Percentiles rank a stretch among this genome's conserved stretches.
Evolutionary conservation across 768 basidiomycete genomes (phyloP).

Genomic region (Naematelia encephala): DNA sequence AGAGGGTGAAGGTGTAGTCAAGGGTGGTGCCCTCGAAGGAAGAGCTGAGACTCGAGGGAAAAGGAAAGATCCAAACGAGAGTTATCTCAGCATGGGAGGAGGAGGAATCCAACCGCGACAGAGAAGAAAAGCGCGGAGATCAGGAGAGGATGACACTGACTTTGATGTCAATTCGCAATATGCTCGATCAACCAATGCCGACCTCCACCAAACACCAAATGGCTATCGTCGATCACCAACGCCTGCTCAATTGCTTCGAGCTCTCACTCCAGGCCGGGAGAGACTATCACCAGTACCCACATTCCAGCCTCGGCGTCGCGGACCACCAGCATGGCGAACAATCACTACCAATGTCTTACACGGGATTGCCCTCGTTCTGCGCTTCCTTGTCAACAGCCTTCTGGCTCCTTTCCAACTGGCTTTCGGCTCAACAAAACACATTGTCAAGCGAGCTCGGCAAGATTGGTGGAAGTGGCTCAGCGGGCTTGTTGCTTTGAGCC

Average conservation of each 20-base stretch:
- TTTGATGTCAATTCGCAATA: constrained; percentile 11
- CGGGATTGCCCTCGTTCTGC: constrained; percentile 26
- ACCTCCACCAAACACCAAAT: constrained; percentile 6
- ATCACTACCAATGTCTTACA: constrained; percentile 38
- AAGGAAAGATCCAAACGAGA: constrained; percentile 36
- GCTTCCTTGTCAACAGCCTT: constrained; percentile 25
- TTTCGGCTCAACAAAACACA: constrained; percentile 14
- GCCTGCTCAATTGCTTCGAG: constrained; percentile 29
- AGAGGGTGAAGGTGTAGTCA: constrained; percentile 41
- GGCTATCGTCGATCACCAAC: constrained; percentile 32
- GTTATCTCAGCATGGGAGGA: constrained; percentile 45
- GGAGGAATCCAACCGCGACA: constrained; percentile 35
- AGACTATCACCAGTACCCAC: constrained; percentile 26
- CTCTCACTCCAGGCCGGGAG: constrained; percentile 26
- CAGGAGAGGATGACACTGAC: constrained; percentile 16
- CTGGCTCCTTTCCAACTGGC: constrained; percentile 6
- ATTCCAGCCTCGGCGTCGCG: constrained; percentile 22
- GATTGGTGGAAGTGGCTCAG: constrained; percentile 42
- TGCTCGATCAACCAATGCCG: constrained; percentile 9
- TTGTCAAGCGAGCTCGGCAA: constrained; percentile 12
- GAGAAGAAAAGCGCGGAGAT: constrained; percentile 22
- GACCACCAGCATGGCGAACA: constrained; percentile 27
- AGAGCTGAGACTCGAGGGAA: constrained; percentile 35
- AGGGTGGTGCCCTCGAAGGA: constrained; percentile 34
- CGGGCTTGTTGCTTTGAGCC: constrained; percentile 25